phyloP scores from a whole-genome alignment of 257 asterid species.

The Galeopsis tetrahit region DNA sequence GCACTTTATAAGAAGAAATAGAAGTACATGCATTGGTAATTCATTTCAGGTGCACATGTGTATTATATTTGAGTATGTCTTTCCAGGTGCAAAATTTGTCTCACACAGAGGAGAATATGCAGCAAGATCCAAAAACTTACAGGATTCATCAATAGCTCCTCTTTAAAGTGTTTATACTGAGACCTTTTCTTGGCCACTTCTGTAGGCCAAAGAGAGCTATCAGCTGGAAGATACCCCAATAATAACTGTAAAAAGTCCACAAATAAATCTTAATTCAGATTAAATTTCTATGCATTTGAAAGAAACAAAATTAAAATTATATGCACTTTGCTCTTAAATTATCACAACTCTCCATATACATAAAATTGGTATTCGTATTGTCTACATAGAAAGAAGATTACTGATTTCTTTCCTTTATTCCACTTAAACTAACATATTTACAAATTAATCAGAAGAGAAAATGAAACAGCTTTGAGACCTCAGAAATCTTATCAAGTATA shows the following conservation, averaged over 20 bases:
- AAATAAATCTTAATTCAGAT: conserved; percentile 12
- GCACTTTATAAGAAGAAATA: conserved; percentile 31
- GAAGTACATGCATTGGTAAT: conserved; percentile 4
- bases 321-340: conserved; percentile 6
- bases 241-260: conserved; percentile 63
- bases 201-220: conserved; percentile 79
- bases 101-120: not conserved
- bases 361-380: not conserved
- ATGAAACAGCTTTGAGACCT: conserved; percentile 8
- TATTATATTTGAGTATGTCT: not conserved
- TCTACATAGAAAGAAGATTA: conserved; percentile 20
- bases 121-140: conserved; percentile 56
- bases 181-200: conserved; percentile 87
- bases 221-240: conserved; percentile 84
- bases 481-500: not conserved
- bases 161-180: conserved; percentile 83
- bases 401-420: conserved; percentile 24
- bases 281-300: not conserved
- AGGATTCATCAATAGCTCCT: conserved; percentile 93
- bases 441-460: conserved; percentile 8
- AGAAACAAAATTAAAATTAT: conserved; percentile 8
- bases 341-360: conserved; percentile 12
- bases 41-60: conserved; percentile 15
- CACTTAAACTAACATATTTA: conserved; percentile 3
- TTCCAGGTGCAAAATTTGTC: conserved; percentile 21